Evolutionary conservation across 257 asterid species (phyloP), one percentile per base, ranked within the genome.

Genomic region (Echites panduratus): DNA sequence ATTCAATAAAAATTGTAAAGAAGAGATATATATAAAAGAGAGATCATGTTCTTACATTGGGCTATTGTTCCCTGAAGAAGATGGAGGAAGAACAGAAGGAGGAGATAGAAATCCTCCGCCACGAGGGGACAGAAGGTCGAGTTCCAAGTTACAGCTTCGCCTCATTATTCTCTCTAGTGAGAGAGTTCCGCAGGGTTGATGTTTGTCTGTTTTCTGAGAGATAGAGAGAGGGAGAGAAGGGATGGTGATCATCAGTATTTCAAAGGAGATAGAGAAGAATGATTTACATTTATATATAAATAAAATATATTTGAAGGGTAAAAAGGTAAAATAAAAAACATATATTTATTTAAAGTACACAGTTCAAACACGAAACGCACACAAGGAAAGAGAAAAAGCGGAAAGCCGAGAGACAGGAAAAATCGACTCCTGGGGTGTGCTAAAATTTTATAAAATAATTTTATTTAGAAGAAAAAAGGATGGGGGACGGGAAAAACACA

Each of bases 111-210:
- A 32, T 9, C 63, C 22, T 5, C 59, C 63, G 8, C 48, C 57
- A 1, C 73, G 62, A 68, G 84, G 76, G 9, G 84, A 68, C 13
- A 68, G 54, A 38, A 76, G 84, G 38, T 81, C 26, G 20, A 80
- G 81, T 38, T 80, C 79, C 67, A 80, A 77, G 54, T 70, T 77
- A 62, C 76, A 76, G 32, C 72, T 72, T 68, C 83, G 76, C 57
- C 54, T 72, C 83, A 79, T 79, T 29, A 32, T 32, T 32, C n/a
- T n/a, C n/a, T n/a, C 38, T 32, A 32, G 2, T 32, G 38, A 32
- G 38, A 32, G 38, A 32, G 38, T 3, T 32, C 38, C 38, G 3
- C 38, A 1, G 38, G 38, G 38, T 32, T 3, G 38, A 3, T 32
- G 38, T 32, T 32, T 3, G 38, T 32, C 38, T 32, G 38, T 1